Evolutionary conservation across 2,329 filamentous ascomycete species (phyloP), one percentile per base, ranked within the genome.

Genomic region (Xylaria arbuscula): DNA sequence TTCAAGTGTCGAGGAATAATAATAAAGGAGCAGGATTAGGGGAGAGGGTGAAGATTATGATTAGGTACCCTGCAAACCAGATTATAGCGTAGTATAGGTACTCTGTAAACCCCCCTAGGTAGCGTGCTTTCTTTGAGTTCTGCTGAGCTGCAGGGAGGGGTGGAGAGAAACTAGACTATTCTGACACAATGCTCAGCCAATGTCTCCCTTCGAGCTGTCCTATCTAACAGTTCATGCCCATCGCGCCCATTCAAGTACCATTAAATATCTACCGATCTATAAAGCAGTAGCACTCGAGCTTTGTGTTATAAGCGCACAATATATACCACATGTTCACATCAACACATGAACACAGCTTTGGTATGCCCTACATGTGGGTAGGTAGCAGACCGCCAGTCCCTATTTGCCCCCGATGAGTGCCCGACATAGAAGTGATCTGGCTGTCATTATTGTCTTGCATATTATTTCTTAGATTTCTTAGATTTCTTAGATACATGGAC

Each of bases 181-280:
- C 15, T 34, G 24, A 19, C 50, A 53, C 51, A 54, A 28, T 54
- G 51, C 51, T 54, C 51, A 54, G 51, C 10, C 45, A 24, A n/a
- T 47, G 2, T 45, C 42, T 47, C 42, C n/a, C 42, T 47, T 19
- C 42, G 19, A 22, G 42, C 42, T 47, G 17, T 17, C 9, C 42
- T 47, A 17, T 2, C 5, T 47, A n/a, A 10, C 6, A n/a, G 9
- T 7, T 42, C 40, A 40, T 40, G 36, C 36, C 13, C 36, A 40
- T 40, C 13, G 36, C 2, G 13, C 5, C 36, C 13, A 45, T n/a
- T n/a, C 40, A 6, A 13, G 15, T 45, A 45, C 15, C 40, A n/a
- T 13, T 45, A 10, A 7, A 15, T 17, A 17, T 7, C 4, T 2
- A 7, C 17, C 3, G 13, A 45, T 5, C 40, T 7, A 17, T 45